These are phyloP conservation scores for Vanderwaltozyma tropicalis DNA, from an alignment of 805 yeast genomes.

Conservation along the genomic window DNA sequence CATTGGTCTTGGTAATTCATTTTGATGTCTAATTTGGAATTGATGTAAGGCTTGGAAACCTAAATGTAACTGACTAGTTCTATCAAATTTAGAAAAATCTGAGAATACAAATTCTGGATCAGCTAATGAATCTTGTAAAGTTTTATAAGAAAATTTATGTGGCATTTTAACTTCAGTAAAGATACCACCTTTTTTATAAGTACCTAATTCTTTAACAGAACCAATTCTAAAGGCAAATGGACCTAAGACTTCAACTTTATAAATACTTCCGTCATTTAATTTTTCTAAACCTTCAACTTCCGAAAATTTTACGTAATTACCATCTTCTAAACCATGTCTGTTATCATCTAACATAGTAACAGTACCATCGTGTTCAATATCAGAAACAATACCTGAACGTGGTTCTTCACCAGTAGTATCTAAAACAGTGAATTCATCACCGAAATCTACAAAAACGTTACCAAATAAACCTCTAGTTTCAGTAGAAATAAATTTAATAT, in stretches of 20 bases:
- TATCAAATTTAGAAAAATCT: conserved; percentile 90
- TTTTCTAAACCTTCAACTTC: conserved; percentile 75
- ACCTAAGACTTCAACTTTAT: conserved; percentile 75
- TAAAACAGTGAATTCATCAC: conserved; percentile 63
- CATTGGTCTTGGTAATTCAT: conserved; percentile 66
- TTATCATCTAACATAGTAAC: conserved; percentile 89
- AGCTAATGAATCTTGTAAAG: conserved; percentile 53
- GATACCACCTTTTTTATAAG: conserved; percentile 73
- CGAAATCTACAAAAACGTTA: conserved; percentile 81
- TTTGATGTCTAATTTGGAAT: conserved; percentile 52
- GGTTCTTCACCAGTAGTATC: conserved; percentile 95
- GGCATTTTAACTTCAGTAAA: conserved; percentile 92
- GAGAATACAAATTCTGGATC: conserved; percentile 71
- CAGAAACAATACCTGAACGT: conserved; percentile 73
- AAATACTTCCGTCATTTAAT: conserved; percentile 63
- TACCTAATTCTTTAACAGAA: conserved; percentile 44
- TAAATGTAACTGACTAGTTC: conserved; percentile 81
- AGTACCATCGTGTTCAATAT: conserved; percentile 76
- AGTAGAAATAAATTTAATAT: conserved; percentile 71
- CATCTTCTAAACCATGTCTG: conserved; percentile 91
- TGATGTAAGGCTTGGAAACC: conserved; percentile 85
- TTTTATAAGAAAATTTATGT: conserved; percentile 45
- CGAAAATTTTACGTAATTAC: conserved; percentile 74
- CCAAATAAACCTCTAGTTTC: conserved; percentile 87
- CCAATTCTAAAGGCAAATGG: conserved; percentile 86